Percentiles rank a stretch among this genome's conserved stretches.
These are phyloP conservation scores for Camelina sativa DNA, from an alignment of 345 rosid species.

Conservation along the genomic window DNA sequence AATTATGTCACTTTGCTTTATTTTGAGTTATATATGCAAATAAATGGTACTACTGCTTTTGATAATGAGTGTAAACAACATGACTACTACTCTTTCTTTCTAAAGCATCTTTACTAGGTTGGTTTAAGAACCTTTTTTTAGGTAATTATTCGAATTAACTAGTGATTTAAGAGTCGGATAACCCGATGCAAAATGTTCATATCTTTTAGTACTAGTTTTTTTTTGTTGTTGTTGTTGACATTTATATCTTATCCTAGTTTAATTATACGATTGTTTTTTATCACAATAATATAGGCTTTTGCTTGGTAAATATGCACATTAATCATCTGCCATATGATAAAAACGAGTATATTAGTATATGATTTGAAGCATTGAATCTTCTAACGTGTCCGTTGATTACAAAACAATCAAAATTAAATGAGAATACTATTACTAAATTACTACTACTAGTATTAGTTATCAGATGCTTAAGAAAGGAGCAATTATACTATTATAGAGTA, in stretches of 20 bases:
- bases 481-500: too few relatives aligned
- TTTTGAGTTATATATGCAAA: neutral
- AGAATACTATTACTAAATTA: neutral
- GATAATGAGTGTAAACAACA: too few relatives aligned
- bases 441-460: neutral
- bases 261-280: neutral
- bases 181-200: too few relatives aligned
- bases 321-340: neutral
- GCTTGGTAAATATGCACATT: neutral
- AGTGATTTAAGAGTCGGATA: too few relatives aligned
- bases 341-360: neutral
- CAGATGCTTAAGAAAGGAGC: neutral
- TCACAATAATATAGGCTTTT: neutral
- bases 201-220: too few relatives aligned
- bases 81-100: too few relatives aligned
- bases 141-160: too few relatives aligned
- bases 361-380: neutral
- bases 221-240: too few relatives aligned
- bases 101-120: too few relatives aligned
- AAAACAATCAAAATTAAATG: constrained; percentile 26
- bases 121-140: too few relatives aligned
- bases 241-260: too few relatives aligned
- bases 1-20: neutral
- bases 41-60: neutral
- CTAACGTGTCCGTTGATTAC: constrained; percentile 11